Percentiles rank a stretch among this genome's conserved stretches.
phyloP scores from a whole-genome alignment of 257 asterid species.

The Anisodus acutangulus region DNA sequence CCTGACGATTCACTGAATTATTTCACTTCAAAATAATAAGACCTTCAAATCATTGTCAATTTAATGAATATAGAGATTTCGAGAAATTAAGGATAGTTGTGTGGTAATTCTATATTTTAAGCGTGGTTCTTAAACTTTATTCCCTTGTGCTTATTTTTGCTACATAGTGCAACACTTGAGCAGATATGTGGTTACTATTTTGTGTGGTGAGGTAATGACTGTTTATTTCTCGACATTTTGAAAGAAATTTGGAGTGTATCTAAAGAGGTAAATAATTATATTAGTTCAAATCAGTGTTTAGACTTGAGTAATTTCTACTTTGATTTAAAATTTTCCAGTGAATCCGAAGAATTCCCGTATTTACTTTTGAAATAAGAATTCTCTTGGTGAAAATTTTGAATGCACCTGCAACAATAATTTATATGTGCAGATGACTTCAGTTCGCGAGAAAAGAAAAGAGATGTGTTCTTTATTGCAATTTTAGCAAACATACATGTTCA shows the following conservation, averaged over 20 bases:
- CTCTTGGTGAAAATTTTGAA: background rate
- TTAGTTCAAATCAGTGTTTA: too few relatives aligned
- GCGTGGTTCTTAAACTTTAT: background rate
- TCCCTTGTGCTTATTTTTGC: background rate
- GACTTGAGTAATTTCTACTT: background rate
- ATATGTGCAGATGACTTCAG: background rate
- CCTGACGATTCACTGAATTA: too few relatives aligned
- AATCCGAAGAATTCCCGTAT: too few relatives aligned
- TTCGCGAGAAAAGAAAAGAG: background rate
- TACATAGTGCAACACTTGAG: background rate
- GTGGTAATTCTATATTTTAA: background rate
- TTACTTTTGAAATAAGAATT: background rate
- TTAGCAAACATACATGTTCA: background rate
- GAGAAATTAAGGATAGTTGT: background rate
- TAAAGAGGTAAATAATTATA: too few relatives aligned
- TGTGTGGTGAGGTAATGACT: background rate
- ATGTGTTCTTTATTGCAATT: background rate
- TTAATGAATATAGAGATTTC: background rate
- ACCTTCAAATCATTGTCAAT: background rate
- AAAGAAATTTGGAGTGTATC: too few relatives aligned
- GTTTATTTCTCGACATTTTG: background rate
- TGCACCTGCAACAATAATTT: background rate
- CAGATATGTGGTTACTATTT: too few relatives aligned
- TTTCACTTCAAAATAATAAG: background rate
- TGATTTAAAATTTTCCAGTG: too few relatives aligned